Evolutionary conservation across 208 protist genomes (phyloP).

Genomic region (Wallacemonas rigidus): DNA sequence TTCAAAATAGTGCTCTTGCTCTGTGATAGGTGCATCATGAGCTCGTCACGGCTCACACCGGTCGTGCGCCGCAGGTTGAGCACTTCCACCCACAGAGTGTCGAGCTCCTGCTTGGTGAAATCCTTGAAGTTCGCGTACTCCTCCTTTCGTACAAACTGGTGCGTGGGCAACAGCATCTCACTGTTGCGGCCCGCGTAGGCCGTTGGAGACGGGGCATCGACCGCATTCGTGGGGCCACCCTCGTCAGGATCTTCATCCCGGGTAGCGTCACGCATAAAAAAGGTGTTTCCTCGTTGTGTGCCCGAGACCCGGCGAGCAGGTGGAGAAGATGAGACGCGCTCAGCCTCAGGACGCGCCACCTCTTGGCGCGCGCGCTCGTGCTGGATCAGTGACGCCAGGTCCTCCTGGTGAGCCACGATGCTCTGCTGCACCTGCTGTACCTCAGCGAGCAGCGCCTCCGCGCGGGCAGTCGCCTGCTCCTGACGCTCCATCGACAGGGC

Average conservation of each 20-base stretch:
- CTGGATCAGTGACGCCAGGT: slow-evolving; percentile 1
- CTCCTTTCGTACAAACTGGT: slow-evolving; percentile 56
- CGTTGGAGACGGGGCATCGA: background rate
- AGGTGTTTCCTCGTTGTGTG: slow-evolving; percentile 20
- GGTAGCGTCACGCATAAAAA: slow-evolving; percentile 21
- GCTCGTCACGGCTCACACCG: slow-evolving; percentile 57
- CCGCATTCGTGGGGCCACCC: slow-evolving; percentile 1
- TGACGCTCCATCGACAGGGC: background rate
- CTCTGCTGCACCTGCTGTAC: slow-evolving; percentile 9
- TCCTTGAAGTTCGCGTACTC: slow-evolving; percentile 55
- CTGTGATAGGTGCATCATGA: slow-evolving; percentile 38
- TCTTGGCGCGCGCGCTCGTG: slow-evolving; percentile 10
- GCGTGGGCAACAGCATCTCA: slow-evolving; percentile 48
- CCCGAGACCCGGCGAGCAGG: slow-evolving; percentile 20
- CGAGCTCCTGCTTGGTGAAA: slow-evolving; percentile 61
- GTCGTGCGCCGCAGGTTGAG: slow-evolving; percentile 39
- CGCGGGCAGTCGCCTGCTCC: slow-evolving; percentile 1
- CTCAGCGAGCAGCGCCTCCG: slow-evolving; percentile 5
- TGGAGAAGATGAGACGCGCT: background rate
- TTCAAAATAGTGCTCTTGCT: slow-evolving; percentile 38
- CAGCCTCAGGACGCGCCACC: background rate
- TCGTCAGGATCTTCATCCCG: background rate
- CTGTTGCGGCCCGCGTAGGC: slow-evolving; percentile 16
- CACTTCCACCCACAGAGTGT: slow-evolving; percentile 70
- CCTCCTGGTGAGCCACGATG: slow-evolving; percentile 11